Percentiles rank a stretch among this genome's conserved stretches.
These are phyloP conservation scores for Coprinellus micaceus DNA, from an alignment of 768 basidiomycete species.

Conservation along the genomic window DNA sequence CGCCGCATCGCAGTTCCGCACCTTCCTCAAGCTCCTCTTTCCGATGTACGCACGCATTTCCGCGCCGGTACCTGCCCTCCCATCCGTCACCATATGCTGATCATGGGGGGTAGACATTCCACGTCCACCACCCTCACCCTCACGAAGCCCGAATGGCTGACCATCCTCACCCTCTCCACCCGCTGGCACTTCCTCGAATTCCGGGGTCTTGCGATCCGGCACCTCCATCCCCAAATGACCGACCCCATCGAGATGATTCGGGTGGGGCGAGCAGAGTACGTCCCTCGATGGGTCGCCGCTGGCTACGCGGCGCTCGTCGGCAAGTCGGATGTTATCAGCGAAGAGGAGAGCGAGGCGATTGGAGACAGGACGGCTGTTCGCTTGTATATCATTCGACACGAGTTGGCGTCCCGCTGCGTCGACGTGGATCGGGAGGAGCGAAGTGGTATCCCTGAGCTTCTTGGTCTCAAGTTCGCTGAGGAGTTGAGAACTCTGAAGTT, in stretches of 20 bases:
- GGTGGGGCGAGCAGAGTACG: constrained; percentile 47
- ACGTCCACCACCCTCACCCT: neutral
- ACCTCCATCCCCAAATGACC: neutral
- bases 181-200: constrained; percentile 8
- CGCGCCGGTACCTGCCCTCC: neutral
- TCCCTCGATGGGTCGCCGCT: constrained; percentile 29
- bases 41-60: neutral
- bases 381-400: neutral
- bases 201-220: constrained; percentile 5
- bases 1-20: neutral
- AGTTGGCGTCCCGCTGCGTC: too few relatives aligned
- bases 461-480: neutral
- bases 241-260: constrained; percentile 30
- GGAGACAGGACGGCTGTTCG: constrained; percentile 13
- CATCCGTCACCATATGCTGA: neutral
- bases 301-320: constrained; percentile 1
- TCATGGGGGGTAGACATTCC: neutral
- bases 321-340: neutral
- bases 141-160: constrained; percentile 1
- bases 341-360: constrained; percentile 10
- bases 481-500: neutral
- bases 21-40: neutral
- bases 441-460: neutral
- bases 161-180: constrained; percentile 3
- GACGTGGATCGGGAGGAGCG: too few relatives aligned